Evolutionary conservation across 768 basidiomycete genomes (phyloP).

Genomic region (Amanita molliuscula): DNA sequence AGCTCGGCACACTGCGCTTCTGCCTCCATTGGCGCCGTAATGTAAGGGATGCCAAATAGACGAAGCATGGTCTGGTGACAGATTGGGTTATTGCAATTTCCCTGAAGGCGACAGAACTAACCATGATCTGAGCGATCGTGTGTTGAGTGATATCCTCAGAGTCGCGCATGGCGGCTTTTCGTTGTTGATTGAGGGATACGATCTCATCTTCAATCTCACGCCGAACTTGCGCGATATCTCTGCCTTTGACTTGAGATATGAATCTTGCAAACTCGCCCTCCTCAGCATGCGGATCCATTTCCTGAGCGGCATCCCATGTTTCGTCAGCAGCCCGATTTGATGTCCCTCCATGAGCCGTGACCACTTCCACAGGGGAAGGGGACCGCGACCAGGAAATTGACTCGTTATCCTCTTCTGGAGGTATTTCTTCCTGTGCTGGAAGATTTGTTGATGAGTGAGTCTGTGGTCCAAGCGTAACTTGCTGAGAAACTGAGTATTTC

Average conservation of each 20-base stretch:
- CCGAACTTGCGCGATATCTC: slow-evolving; percentile 69
- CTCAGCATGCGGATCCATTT: slow-evolving; percentile 72
- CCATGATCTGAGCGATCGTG: slow-evolving; percentile 84
- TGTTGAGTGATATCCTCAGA: slow-evolving; percentile 93
- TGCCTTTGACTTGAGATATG: slow-evolving; percentile 83
- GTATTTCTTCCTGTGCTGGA: neutral
- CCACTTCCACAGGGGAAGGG: slow-evolving; percentile 18
- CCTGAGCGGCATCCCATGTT: slow-evolving; percentile 77
- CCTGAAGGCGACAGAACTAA: slow-evolving; percentile 15
- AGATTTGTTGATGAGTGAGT: neutral
- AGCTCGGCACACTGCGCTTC: slow-evolving; percentile 98
- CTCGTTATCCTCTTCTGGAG: slow-evolving; percentile 4
- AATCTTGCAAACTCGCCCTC: slow-evolving; percentile 90
- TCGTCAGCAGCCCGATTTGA: slow-evolving; percentile 19
- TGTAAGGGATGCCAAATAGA: slow-evolving; percentile 94
- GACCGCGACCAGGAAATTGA: slow-evolving; percentile 24
- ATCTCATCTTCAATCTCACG: slow-evolving; percentile 93
- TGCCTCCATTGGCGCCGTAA: slow-evolving; percentile 98
- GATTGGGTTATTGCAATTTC: neutral
- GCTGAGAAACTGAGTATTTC: neutral
- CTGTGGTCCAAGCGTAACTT: neutral
- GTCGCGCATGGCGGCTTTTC: slow-evolving; percentile 85
- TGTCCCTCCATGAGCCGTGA: slow-evolving; percentile 8
- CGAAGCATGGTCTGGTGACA: slow-evolving; percentile 68
- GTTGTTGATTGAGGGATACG: slow-evolving; percentile 64